phyloP scores from a whole-genome alignment of 331 rosid genomes.

The Acacia pycnantha region DNA sequence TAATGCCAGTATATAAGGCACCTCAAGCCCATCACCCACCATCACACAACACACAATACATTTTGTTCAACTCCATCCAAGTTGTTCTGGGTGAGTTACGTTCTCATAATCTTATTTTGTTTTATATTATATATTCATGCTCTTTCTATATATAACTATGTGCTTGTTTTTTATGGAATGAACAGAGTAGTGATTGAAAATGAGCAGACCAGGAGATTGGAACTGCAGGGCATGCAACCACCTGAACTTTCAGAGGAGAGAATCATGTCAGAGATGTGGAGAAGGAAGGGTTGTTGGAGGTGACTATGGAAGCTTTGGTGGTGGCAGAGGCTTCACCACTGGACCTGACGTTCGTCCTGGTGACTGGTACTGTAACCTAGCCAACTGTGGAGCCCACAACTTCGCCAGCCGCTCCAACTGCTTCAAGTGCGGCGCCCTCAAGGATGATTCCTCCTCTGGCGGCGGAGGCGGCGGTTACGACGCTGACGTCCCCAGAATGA shows the following conservation, averaged over 20 bases:
- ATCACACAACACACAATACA: slow-evolving; percentile 32
- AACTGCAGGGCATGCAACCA: slow-evolving; percentile 90
- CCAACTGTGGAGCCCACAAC: slow-evolving; percentile 90
- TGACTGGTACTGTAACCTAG: slow-evolving; percentile 83
- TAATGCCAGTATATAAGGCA: slow-evolving; percentile 61
- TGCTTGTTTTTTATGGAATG: neutral
- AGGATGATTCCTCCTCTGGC: slow-evolving; percentile 51
- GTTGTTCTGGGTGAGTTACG: neutral
- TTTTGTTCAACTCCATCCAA: neutral
- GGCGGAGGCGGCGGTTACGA: slow-evolving; percentile 32
- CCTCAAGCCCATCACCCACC: slow-evolving; percentile 31
- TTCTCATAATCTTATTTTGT: neutral
- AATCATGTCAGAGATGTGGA: slow-evolving; percentile 78
- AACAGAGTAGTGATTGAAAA: slow-evolving; percentile 11
- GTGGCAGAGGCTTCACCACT: slow-evolving; percentile 60
- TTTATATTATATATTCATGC: neutral
- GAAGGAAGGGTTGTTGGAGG: slow-evolving; percentile 46
- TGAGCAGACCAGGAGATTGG: slow-evolving; percentile 97
- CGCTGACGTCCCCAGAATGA: slow-evolving; percentile 45
- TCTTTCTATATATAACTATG: neutral
- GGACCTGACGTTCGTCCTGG: slow-evolving; percentile 94
- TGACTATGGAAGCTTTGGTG: slow-evolving; percentile 47
- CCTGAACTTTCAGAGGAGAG: slow-evolving; percentile 85
- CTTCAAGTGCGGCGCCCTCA: slow-evolving; percentile 80
- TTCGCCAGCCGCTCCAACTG: slow-evolving; percentile 92